Base-by-base conservation (phyloP, 148 eudicot species). In the Fagopyrum esculentum region DNA sequence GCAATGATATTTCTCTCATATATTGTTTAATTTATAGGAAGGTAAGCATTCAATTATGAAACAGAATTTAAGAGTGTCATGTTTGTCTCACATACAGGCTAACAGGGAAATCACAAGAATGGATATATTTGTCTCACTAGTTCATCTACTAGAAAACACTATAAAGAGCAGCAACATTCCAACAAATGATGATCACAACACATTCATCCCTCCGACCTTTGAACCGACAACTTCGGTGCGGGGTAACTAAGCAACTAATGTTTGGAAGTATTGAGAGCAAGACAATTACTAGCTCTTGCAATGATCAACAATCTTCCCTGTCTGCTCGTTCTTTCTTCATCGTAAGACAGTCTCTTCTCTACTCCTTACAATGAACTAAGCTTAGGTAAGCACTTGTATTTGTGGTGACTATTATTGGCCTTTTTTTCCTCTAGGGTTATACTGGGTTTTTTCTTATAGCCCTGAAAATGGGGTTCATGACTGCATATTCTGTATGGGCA, bases 241-340 rank as follows among this genome's bases (percentile, higher is more conserved):
- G 8, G 82, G 71, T 35, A 66, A 13, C 71, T n/a, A 73, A 78
- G 52, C 80, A 81, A 73, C 83, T 70, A 76, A 79, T 54, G 79
- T 73, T 72, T 75, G 84, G 86, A 80, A 46, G 76, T 89, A 93
- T 88, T 84, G 88, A 88, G 98, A 93, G 98, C 87, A 81, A 83
- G 81, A 17, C 9, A 19, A 73, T 40, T 52, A 30, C 35, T 77
- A 22, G 47, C 26, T 76, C 80, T 81, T 86, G 92, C 98, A 75
- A 83, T 91, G 97, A 93, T 97, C 79, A 84, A 87, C 97, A 81
- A 45, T 52, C 74, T 61, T 57, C 77, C 74, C 63, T 8, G 9
- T 57, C 63, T 57, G 26, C 8, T 19, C 63, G 22, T 57, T 22
- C 10, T 19, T 57, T 7, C 57, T 52, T 15, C 57, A 35, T 35